phyloP scores from a whole-genome alignment of 2,329 filamentous ascomycete genomes.

The Lachnellula subtilissima region DNA sequence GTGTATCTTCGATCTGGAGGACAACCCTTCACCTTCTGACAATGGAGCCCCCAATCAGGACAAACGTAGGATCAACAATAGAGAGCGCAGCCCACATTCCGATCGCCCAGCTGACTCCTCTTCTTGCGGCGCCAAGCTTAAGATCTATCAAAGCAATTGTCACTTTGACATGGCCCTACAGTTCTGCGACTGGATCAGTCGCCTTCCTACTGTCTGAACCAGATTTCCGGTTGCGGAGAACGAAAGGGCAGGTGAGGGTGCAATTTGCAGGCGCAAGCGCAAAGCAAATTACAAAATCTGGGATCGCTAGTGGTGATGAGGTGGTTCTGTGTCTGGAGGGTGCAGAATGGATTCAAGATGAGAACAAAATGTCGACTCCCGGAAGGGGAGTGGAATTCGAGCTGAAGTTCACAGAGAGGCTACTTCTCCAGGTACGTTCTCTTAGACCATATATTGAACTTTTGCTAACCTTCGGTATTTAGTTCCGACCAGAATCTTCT shows the following conservation, averaged over 20 bases:
- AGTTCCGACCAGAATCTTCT: constrained; percentile 44
- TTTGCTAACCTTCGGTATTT: constrained; percentile 28
- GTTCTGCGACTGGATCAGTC: constrained; percentile 66
- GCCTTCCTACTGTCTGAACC: constrained; percentile 79
- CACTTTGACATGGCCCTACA: constrained; percentile 89
- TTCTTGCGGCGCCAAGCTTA: constrained; percentile 37
- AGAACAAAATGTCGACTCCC: constrained; percentile 40
- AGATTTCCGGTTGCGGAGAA: constrained; percentile 73
- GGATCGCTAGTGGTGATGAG: constrained; percentile 73
- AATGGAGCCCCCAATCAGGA: constrained; percentile 13
- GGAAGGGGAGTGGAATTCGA: constrained; percentile 55
- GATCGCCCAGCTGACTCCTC: constrained; percentile 52
- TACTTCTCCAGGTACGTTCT: constrained; percentile 43
- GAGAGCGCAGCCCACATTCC: constrained; percentile 38
- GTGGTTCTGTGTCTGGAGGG: constrained; percentile 66
- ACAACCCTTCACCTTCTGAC: constrained; percentile 2
- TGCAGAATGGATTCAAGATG: constrained; percentile 50
- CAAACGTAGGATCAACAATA: constrained; percentile 1
- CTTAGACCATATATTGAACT: neutral
- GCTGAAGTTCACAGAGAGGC: constrained; percentile 47
- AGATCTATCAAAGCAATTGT: constrained; percentile 64
- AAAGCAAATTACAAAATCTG: constrained; percentile 59
- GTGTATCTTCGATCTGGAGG: neutral
- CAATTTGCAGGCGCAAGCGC: constrained; percentile 69
- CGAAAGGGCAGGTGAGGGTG: constrained; percentile 75